Conservation (phyloP, 1,139 yeast species). For the Pichia sp. region DNA sequence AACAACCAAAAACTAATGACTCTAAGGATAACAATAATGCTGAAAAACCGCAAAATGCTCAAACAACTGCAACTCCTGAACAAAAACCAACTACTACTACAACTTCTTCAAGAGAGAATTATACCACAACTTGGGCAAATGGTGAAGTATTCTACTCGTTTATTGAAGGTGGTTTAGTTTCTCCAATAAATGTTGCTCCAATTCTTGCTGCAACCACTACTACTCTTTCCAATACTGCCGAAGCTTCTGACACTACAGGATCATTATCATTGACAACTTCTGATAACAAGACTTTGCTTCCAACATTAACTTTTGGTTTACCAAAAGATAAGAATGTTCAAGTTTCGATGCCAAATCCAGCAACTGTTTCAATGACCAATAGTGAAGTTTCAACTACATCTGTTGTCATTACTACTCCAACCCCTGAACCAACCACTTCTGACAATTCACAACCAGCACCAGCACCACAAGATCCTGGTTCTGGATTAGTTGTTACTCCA, state of each 20-base stretch:
- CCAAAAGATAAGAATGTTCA: constrained; percentile 24
- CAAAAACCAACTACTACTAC: constrained; percentile 8
- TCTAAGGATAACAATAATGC: no score
- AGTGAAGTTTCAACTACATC: constrained; percentile 12
- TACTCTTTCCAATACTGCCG: constrained; percentile 10
- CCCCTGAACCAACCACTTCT: constrained; percentile 18
- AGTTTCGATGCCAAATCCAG: constrained; percentile 12
- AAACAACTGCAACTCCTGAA: constrained; percentile 8
- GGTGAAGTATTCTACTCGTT: constrained; percentile 17
- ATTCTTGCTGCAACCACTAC: constrained; percentile 19
- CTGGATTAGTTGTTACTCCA: constrained; percentile 13
- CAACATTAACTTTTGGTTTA: constrained; percentile 13
- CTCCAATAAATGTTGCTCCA: constrained; percentile 15
- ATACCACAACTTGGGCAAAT: constrained; percentile 13
- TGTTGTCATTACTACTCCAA: constrained; percentile 12
- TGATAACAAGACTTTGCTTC: constrained; percentile 15
- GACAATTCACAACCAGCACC: constrained; percentile 16
- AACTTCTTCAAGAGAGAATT: constrained; percentile 4
- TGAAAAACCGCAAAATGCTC: constrained; percentile 12
- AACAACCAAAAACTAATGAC: constrained; percentile 25
- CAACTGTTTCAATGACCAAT: constrained; percentile 17
- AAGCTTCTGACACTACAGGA: constrained; percentile 12
- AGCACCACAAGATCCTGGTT: constrained; percentile 16
- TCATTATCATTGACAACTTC: constrained; percentile 14
- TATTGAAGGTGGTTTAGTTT: constrained; percentile 29